A percentile compares a stretch with the other conserved stretches of the same genome.
Conservation (phyloP, 2,329 filamentous ascomycete genomes). For the Mollisia scopiformis region DNA sequence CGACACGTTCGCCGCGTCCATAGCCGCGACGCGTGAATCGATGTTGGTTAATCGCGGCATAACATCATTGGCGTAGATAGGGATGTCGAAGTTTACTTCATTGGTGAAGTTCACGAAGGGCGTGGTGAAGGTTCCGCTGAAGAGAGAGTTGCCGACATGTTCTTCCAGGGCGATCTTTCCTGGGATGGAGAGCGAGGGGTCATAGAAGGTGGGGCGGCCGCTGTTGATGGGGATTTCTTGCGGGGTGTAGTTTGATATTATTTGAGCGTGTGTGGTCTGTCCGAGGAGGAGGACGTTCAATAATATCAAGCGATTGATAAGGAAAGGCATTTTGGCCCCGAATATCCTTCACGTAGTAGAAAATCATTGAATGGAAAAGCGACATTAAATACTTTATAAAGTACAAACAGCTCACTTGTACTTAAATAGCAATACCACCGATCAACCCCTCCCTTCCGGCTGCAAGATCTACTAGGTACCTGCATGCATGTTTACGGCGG, state of each 20-base stretch:
- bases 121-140: constrained; percentile 4
- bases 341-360: no score
- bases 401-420: no score
- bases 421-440: no score
- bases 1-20: constrained; percentile 25
- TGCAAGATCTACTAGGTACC: no score
- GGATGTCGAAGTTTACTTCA: constrained; percentile 13
- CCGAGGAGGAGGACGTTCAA: not conserved
- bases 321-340: no score
- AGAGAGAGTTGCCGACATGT: constrained; percentile 9
- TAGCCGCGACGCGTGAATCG: constrained; percentile 10
- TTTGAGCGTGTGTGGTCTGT: not conserved
- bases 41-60: constrained; percentile 14
- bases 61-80: constrained; percentile 19
- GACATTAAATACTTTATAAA: no score
- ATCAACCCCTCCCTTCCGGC: no score
- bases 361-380: no score
- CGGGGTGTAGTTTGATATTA: constrained; percentile 1
- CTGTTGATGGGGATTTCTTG: constrained; percentile 12
- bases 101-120: constrained; percentile 13
- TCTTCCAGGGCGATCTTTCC: constrained; percentile 21
- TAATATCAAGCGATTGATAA: not conserved
- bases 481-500: no score
- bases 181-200: constrained; percentile 1
- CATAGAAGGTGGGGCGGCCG: constrained; percentile 15